Percentiles rank a stretch among this genome's conserved stretches.
Evolutionary conservation across 2,329 filamentous ascomycete species (phyloP).

Genomic region (Hypoxylon sp.): DNA sequence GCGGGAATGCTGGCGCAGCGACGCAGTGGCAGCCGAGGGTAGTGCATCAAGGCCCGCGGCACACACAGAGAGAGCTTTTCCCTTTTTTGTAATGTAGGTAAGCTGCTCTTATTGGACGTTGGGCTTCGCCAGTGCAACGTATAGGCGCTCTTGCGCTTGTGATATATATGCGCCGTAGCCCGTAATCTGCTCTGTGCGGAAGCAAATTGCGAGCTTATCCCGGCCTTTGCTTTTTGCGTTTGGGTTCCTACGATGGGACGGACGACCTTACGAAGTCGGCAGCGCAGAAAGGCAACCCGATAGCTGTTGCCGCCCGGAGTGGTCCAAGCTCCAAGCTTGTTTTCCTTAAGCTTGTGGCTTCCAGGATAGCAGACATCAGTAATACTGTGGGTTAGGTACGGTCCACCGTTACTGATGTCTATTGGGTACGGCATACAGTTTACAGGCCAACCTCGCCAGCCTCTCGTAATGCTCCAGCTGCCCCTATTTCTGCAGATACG

Average conservation of each 20-base stretch:
- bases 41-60: conserved; percentile 27
- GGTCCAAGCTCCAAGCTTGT: conserved; percentile 11
- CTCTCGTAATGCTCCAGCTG: too few relatives aligned
- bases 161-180: background rate
- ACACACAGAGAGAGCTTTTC: too few relatives aligned
- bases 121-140: conserved; percentile 15
- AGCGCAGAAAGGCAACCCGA: too few relatives aligned
- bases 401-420: too few relatives aligned
- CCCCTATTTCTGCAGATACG: background rate
- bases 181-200: conserved; percentile 3
- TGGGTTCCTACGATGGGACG: conserved; percentile 4
- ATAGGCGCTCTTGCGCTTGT: background rate
- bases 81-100: too few relatives aligned
- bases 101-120: conserved; percentile 13
- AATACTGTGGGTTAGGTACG: background rate
- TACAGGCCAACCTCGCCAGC: background rate
- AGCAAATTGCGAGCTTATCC: conserved; percentile 32
- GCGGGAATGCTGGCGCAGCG: conserved; percentile 13
- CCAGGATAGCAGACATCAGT: too few relatives aligned
- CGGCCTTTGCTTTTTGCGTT: conserved; percentile 7
- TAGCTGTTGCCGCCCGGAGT: background rate
- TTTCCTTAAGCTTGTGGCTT: background rate
- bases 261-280: background rate
- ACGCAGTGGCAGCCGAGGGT: conserved; percentile 17
- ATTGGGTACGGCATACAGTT: too few relatives aligned